Percentiles rank a stretch among this genome's conserved stretches.
Conservation (phyloP, 345 rosid species). For the Populus nigra region DNA sequence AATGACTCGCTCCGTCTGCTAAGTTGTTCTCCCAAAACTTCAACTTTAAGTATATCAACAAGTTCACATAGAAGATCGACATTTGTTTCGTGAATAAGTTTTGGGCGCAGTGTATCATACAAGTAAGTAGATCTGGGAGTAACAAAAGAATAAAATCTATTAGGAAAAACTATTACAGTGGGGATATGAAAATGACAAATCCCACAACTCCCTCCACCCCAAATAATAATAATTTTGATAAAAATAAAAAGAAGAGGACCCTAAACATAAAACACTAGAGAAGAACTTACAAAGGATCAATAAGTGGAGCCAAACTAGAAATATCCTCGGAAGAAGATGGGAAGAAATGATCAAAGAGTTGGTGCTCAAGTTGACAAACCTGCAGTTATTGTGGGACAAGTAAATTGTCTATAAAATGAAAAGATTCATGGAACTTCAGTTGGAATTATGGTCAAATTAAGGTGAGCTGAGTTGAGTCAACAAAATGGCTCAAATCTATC, state of each 20-base stretch:
- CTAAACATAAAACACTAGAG: not conserved
- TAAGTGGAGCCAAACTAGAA: slow-evolving; percentile 85
- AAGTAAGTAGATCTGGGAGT: slow-evolving; percentile 77
- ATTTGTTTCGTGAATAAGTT: slow-evolving; percentile 81
- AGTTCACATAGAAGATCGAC: slow-evolving; percentile 94
- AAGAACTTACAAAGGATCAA: slow-evolving; percentile 83
- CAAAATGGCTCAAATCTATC: not conserved
- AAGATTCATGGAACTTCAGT: not conserved
- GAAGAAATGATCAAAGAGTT: slow-evolving; percentile 90
- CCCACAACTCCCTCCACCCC: too few relatives aligned
- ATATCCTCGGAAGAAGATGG: slow-evolving; percentile 86
- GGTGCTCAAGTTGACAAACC: slow-evolving; percentile 98
- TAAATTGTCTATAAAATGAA: not conserved
- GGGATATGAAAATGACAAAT: too few relatives aligned
- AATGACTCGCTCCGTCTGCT: slow-evolving; percentile 71
- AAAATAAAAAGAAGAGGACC: slow-evolving; percentile 3
- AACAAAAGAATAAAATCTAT: not conserved
- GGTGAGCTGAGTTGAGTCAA: not conserved
- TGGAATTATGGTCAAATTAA: not conserved
- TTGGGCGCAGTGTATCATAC: slow-evolving; percentile 92
- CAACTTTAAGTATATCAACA: slow-evolving; percentile 89
- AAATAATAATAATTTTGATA: not conserved
- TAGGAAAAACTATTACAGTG: too few relatives aligned
- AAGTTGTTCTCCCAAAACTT: slow-evolving; percentile 87
- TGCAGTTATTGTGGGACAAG: slow-evolving; percentile 32